A percentile compares a stretch with the other conserved stretches of the same genome.
phyloP scores from a whole-genome alignment of 202 grass and related monocot species.

The Panicum hallii region DNA sequence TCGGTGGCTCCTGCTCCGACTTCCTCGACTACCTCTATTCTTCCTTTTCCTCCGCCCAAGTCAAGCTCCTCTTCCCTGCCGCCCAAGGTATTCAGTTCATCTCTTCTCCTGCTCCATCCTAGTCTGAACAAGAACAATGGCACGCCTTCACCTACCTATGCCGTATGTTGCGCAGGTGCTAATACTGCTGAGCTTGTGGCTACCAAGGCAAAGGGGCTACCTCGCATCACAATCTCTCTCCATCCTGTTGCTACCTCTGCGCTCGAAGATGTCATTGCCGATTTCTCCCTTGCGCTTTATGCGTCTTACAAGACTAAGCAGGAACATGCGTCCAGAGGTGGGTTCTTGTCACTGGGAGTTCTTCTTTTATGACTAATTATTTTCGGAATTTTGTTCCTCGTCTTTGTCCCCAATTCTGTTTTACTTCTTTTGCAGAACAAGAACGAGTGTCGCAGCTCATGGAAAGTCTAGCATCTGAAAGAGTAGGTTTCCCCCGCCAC shows the following conservation, averaged over 20 bases:
- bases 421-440: constrained; percentile 60
- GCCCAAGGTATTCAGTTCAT: background rate
- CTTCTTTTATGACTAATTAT: background rate
- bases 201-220: constrained; percentile 86
- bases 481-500: constrained; percentile 46
- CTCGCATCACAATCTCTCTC: constrained; percentile 75
- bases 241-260: constrained; percentile 44
- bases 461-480: constrained; percentile 77
- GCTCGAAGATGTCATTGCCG: constrained; percentile 58
- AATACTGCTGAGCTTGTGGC: constrained; percentile 54
- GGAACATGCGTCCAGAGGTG: constrained; percentile 65
- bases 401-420: constrained; percentile 5
- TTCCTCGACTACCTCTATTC: constrained; percentile 83
- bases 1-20: constrained; percentile 79
- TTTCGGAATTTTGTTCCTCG: constrained; percentile 7
- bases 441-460: constrained; percentile 57
- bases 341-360: constrained; percentile 16
- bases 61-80: constrained; percentile 58
- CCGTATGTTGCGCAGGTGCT: constrained; percentile 36
- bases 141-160: background rate
- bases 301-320: constrained; percentile 54
- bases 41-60: constrained; percentile 62
- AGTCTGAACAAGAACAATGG: background rate
- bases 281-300: constrained; percentile 69
- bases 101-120: background rate